Conservation (phyloP, 2,329 filamentous ascomycete genomes). For the Aspergillus thermomutatus region DNA sequence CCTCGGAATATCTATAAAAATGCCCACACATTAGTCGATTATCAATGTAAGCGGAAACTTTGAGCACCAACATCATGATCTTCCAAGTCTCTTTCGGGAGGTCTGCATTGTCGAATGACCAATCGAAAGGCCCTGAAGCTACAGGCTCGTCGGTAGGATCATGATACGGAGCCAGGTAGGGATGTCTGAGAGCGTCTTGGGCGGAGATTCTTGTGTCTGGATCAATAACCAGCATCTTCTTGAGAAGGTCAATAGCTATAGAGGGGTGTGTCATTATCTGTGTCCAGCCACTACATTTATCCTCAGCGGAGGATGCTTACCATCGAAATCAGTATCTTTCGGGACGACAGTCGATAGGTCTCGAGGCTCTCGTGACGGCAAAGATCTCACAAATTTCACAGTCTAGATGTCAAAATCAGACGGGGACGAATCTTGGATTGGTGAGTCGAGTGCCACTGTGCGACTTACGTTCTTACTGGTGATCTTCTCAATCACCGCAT, state of each 20-base stretch:
- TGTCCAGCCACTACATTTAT: background rate
- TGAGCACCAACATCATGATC: constrained; percentile 86
- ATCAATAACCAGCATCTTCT: constrained; percentile 96
- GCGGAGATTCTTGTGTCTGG: constrained; percentile 94
- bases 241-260: constrained; percentile 83
- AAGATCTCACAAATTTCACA: constrained; percentile 89
- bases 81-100: constrained; percentile 99
- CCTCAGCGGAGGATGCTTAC: constrained; percentile 47
- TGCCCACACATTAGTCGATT: background rate
- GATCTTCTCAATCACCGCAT: constrained; percentile 97
- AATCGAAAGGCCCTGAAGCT: constrained; percentile 96
- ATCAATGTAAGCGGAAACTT: too few relatives aligned
- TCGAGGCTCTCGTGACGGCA: constrained; percentile 88
- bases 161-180: constrained; percentile 93
- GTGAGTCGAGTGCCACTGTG: background rate
- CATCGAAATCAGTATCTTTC: constrained; percentile 74
- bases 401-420: constrained; percentile 57
- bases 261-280: constrained; percentile 2
- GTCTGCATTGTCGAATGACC: constrained; percentile 98
- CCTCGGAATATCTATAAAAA: constrained; percentile 82
- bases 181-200: constrained; percentile 77
- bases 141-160: constrained; percentile 94
- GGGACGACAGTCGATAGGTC: constrained; percentile 85
- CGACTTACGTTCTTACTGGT: constrained; percentile 85
- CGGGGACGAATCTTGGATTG: background rate